Evolutionary conservation across 2,329 filamentous ascomycete species (phyloP).

Genomic region (Colletotrichum limetticola): DNA sequence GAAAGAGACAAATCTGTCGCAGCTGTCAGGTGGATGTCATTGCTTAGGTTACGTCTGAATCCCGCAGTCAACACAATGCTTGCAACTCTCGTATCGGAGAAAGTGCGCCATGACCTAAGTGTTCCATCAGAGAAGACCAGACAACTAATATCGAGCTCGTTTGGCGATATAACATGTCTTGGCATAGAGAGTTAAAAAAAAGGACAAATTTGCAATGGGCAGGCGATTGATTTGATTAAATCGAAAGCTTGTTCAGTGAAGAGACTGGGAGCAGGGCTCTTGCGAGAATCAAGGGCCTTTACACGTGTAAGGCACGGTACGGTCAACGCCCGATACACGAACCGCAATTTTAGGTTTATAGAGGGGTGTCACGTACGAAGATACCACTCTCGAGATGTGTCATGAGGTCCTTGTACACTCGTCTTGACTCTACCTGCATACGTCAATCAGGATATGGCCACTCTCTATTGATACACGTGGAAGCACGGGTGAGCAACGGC

Average conservation of each 20-base stretch:
- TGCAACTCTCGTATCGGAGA: neutral
- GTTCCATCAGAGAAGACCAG: neutral
- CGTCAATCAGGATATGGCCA: slow-evolving; percentile 26
- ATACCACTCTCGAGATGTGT: slow-evolving; percentile 28
- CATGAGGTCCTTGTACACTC: slow-evolving; percentile 18
- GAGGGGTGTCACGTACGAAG: slow-evolving; percentile 26
- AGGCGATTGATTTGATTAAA: slow-evolving; percentile 31
- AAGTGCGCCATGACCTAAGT: neutral
- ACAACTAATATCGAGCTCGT: neutral
- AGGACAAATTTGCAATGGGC: neutral
- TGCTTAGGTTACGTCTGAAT: neutral
- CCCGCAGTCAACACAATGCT: neutral
- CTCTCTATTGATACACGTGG: slow-evolving; percentile 27
- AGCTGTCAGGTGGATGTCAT: neutral
- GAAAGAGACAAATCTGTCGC: neutral
- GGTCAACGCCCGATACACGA: slow-evolving; percentile 24
- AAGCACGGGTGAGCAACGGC: slow-evolving; percentile 26
- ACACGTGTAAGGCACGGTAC: slow-evolving; percentile 16
- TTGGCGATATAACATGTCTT: neutral
- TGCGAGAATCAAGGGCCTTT: neutral
- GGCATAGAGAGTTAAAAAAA: slow-evolving; percentile 3
- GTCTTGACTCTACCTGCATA: slow-evolving; percentile 28
- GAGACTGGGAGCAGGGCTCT: slow-evolving; percentile 23
- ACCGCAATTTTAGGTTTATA: slow-evolving; percentile 32
- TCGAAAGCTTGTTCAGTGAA: slow-evolving; percentile 25